Base-by-base conservation (phyloP, 345 rosid species). In the Luvunga scandens region DNA sequence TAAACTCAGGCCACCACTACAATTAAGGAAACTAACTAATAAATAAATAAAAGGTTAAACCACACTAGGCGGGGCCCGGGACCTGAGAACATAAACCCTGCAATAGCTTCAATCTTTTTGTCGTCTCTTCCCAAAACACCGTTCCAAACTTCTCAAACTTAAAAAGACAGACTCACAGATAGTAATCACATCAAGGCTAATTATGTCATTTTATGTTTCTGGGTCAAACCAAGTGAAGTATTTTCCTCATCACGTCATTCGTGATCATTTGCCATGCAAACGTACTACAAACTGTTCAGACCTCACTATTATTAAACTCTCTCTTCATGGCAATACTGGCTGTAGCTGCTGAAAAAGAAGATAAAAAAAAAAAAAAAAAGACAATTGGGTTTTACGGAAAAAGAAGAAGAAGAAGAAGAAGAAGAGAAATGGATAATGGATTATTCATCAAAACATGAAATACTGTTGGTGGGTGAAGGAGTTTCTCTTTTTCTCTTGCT, bases 401-500 rank as follows among this genome's bases (percentile, higher is more conserved):
- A 64, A 56, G 64, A 56, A 65, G 7, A 25, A 72, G 60, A 53
- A 64, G 60, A 53, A 64, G 76, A 69, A 21, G 61, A 69, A 50
- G 48, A 67, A 61, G 82, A 48, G 68, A 86, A 81, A 66, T 80
- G 89, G 89, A 81, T 84, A 50, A 76, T 73, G 8, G 82, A 83
- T 67, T 89, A 89, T 10, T 88, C 91, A 57, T 82, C 91, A 3
- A 72, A 77, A 27, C 89, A 88, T 45, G 84, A 75, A 2, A 86
- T 86, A 25, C 80, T 89, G 28, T 73, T n/a, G n/a, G n/a, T n/a
- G n/a, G n/a, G n/a, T n/a, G n/a, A n/a, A n/a, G n/a, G n/a, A n/a
- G n/a, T n/a, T n/a, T n/a, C n/a, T n/a, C n/a, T n/a, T n/a, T n/a
- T n/a, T n/a, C n/a, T n/a, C n/a, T n/a, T n/a, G n/a, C n/a, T n/a